Evolutionary conservation across 805 yeast genomes (phyloP), one percentile per base, ranked within the genome.

Genomic region (Hanseniaspora valbyensis): DNA sequence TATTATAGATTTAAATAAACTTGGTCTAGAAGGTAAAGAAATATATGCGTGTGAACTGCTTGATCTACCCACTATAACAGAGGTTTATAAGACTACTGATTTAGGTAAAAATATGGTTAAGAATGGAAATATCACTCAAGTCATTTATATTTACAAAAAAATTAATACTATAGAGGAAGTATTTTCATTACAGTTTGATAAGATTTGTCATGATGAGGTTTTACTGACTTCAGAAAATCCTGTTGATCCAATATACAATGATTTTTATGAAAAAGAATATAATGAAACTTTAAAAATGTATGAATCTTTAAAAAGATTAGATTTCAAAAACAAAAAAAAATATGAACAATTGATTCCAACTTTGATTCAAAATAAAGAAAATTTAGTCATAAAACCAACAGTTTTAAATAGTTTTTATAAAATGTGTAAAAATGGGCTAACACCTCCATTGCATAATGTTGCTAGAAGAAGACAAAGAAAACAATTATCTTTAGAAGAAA

Each of bases 51-150:
- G 95, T 0, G 79, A 86, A 55, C 67, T 92, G 32, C 77, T 92
- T n/a, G 90, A 89, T 58, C 68, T 92, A 55, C 98, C 98, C 0
- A 85, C 95, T 0, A 66, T 89, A 3, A 75, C 85, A 9, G 98
- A 92, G 62, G 77, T 84, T 6, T 86, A 82, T 63, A 92, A 92
- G 65, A 80, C 95, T 4, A 76, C 89, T 22, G 98, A 92, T 63
- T 56, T 65, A 34, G 76, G 78, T 59, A 90, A 90, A 63, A 92
- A 87, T 61, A 75, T 92, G 24, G 81, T 83, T 68, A 92, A 92
- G 61, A 78, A 94, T 0, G 72, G 86, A 30, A 97, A 92, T 63
- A 71, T 90, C 6, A 77, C 83, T 50, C 96, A 92, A 65, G 84
- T 92, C 69, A 67, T 92, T 46, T 66, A 89, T 5, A 90, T 90